phyloP scores from a whole-genome alignment of 495 filamentous ascomycete genomes.

The Evansstolkia leycettana region DNA sequence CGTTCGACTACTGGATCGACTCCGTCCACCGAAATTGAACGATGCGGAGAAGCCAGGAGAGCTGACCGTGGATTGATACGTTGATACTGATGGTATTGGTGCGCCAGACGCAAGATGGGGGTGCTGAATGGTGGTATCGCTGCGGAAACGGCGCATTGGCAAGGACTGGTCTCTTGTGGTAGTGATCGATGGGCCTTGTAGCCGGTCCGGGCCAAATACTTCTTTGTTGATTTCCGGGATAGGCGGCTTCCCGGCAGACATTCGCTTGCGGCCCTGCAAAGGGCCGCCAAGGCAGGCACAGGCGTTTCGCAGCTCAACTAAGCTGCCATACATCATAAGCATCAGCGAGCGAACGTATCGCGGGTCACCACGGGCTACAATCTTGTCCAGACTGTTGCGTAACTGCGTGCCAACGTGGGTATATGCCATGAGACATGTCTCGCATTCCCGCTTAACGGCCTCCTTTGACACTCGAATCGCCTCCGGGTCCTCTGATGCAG shows the following conservation, averaged over 20 bases:
- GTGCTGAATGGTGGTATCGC: constrained; percentile 51
- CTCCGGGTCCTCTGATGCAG: constrained; percentile 23
- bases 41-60: constrained; percentile 26
- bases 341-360: constrained; percentile 72
- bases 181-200: constrained; percentile 42
- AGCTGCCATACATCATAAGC: constrained; percentile 67
- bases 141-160: constrained; percentile 40
- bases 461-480: constrained; percentile 34
- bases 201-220: constrained; percentile 11
- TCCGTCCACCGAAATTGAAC: constrained; percentile 24
- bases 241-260: constrained; percentile 13
- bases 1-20: constrained; percentile 39
- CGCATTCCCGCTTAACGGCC: constrained; percentile 49
- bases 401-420: constrained; percentile 61
- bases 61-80: constrained; percentile 15
- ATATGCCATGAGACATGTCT: constrained; percentile 66
- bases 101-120: constrained; percentile 23
- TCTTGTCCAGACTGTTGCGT: constrained; percentile 53
- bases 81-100: constrained; percentile 14
- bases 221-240: constrained; percentile 16
- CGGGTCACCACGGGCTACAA: constrained; percentile 62
- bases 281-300: constrained; percentile 30
- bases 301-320: constrained; percentile 58
- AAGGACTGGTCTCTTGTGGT: constrained; percentile 46
- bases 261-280: constrained; percentile 11